phyloP scores from a whole-genome alignment of 176 grass and related monocot species.

The Triticum monococcum region DNA sequence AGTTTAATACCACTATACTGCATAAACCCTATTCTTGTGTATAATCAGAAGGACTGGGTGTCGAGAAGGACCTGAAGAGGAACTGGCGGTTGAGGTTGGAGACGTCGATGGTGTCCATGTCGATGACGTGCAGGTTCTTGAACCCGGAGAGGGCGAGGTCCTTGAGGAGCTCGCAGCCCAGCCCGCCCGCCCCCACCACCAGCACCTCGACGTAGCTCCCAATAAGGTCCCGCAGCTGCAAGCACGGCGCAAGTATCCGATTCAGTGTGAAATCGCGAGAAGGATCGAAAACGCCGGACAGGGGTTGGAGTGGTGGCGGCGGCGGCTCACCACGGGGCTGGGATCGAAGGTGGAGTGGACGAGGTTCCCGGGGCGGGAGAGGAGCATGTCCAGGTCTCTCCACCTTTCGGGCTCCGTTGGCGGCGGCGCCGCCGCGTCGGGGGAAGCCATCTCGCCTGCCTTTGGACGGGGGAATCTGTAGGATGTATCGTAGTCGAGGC shows the following conservation, averaged over 20 bases:
- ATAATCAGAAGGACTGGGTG: no score
- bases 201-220: conserved; percentile 77
- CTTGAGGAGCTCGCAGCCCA: conserved; percentile 97
- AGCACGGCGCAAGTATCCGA: neutral
- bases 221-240: conserved; percentile 75
- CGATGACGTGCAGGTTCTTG: conserved; percentile 92
- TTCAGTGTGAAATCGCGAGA: neutral
- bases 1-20: neutral
- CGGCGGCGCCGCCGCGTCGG: conserved; percentile 22
- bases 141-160: conserved; percentile 94
- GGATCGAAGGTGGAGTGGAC: conserved; percentile 59
- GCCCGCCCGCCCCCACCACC: conserved; percentile 84
- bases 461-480: neutral
- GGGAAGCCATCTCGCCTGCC: conserved; percentile 39
- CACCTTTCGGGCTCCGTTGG: conserved; percentile 61
- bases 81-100: conserved; percentile 99
- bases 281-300: neutral
- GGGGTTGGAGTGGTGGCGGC: neutral
- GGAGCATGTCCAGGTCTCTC: conserved; percentile 86
- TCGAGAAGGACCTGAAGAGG: conserved; percentile 67
- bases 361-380: conserved; percentile 78
- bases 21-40: neutral
- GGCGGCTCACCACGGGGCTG: conserved; percentile 58
- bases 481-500: neutral
- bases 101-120: conserved; percentile 99